phyloP scores from a whole-genome alignment of 2,329 filamentous ascomycete species.

The Epichloe uncinata region DNA sequence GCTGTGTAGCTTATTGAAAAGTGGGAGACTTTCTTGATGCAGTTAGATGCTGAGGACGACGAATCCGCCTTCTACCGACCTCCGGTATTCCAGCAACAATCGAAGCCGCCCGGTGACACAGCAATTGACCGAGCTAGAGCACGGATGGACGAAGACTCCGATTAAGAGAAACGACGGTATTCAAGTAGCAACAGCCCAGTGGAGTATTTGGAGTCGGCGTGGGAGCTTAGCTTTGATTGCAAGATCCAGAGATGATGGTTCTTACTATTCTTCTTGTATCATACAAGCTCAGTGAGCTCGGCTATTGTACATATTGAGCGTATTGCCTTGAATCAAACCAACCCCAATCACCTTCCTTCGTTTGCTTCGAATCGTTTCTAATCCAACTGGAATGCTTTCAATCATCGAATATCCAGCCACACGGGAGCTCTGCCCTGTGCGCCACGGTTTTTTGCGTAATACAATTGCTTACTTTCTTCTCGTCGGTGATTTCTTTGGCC shows the following conservation, averaged over 20 bases:
- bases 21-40: conserved; percentile 97
- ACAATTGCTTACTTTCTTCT: conserved; percentile 29
- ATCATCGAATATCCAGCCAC: neutral
- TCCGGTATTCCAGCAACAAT: conserved; percentile 37
- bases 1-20: conserved; percentile 55
- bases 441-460: neutral
- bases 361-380: neutral
- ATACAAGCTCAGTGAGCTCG: conserved; percentile 20
- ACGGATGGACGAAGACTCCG: conserved; percentile 42
- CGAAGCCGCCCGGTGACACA: conserved; percentile 41
- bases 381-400: neutral
- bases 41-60: conserved; percentile 87
- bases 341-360: neutral
- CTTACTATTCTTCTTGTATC: conserved; percentile 16
- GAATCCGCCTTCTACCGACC: conserved; percentile 54
- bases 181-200: conserved; percentile 4
- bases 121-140: conserved; percentile 46
- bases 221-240: conserved; percentile 2
- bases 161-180: conserved; percentile 24
- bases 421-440: neutral
- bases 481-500: conserved; percentile 30
- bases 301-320: conserved; percentile 22
- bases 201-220: conserved; percentile 3
- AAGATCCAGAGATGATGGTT: conserved; percentile 14
- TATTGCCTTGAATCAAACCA: conserved; percentile 1